A percentile compares a stretch with the other conserved stretches of the same genome.
Conservation (phyloP, 108 stramenopile genomes). For the Pseudonitzschia pungens region DNA sequence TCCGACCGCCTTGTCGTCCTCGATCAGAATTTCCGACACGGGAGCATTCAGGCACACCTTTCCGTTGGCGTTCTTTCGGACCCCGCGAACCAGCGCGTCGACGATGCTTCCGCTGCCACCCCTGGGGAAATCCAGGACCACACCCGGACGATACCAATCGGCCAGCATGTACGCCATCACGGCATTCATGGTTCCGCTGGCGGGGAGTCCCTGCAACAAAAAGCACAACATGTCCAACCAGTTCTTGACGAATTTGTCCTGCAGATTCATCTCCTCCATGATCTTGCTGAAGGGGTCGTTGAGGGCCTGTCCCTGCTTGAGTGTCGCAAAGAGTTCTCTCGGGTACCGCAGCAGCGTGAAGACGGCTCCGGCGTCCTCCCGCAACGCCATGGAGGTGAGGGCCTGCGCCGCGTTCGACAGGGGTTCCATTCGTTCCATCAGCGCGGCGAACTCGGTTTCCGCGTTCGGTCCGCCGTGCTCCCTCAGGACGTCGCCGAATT, state of each 20-base stretch:
- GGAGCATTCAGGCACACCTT: conserved; percentile 59
- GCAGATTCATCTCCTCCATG: conserved; percentile 72
- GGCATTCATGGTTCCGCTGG: conserved; percentile 85
- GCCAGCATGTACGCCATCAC: conserved; percentile 95
- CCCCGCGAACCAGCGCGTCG: conserved; percentile 85
- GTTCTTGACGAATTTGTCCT: conserved; percentile 87
- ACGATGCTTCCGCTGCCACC: conserved; percentile 87
- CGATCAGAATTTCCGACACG: conserved; percentile 85
- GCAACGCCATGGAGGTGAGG: conserved; percentile 64
- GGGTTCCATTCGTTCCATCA: conserved; percentile 69
- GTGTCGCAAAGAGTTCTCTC: conserved; percentile 51
- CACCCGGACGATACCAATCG: conserved; percentile 88
- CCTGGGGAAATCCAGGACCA: conserved; percentile 88
- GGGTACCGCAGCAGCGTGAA: conserved; percentile 76
- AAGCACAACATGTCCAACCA: conserved; percentile 86
- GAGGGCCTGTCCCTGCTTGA: conserved; percentile 63
- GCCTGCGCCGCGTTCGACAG: conserved; percentile 73
- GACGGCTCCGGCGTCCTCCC: conserved; percentile 66
- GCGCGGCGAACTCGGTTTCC: conserved; percentile 65
- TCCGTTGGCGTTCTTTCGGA: conserved; percentile 63
- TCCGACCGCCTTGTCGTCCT: conserved; percentile 75
- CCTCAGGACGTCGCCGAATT: conserved; percentile 65
- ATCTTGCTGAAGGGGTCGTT: conserved; percentile 63
- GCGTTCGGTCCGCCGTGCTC: conserved; percentile 72
- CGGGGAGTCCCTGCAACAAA: conserved; percentile 86